Evolutionary conservation across 768 basidiomycete genomes (phyloP).

Genomic region (Cystofilobasidium ferigula): DNA sequence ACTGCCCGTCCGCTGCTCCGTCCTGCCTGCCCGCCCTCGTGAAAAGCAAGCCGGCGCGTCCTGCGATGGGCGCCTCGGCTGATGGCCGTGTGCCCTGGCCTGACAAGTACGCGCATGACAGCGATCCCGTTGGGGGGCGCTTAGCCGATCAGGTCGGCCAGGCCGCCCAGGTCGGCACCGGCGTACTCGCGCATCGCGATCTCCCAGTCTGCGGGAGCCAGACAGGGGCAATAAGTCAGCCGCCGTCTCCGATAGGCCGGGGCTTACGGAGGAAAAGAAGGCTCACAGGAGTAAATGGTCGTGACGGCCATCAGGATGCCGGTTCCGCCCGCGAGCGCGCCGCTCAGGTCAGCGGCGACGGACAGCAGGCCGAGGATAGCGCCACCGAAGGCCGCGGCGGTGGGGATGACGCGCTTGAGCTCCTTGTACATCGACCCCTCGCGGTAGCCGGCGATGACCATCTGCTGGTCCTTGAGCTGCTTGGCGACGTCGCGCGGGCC

Average conservation of each 20-base stretch:
- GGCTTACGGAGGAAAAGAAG: neutral
- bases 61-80: too few relatives aligned
- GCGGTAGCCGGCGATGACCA: slow-evolving; percentile 74
- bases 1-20: too few relatives aligned
- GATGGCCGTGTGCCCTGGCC: too few relatives aligned
- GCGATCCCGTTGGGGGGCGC: too few relatives aligned
- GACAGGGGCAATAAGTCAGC: neutral
- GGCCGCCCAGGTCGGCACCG: slow-evolving; percentile 26
- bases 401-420: slow-evolving; percentile 92
- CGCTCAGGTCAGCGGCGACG: slow-evolving; percentile 85
- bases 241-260: slow-evolving; percentile 13
- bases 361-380: slow-evolving; percentile 88
- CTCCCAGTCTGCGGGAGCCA: slow-evolving; percentile 62
- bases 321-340: slow-evolving; percentile 80
- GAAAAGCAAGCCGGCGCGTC: too few relatives aligned
- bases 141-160: slow-evolving; percentile 26
- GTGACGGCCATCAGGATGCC: slow-evolving; percentile 92
- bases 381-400: slow-evolving; percentile 92
- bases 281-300: slow-evolving; percentile 85
- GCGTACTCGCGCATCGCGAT: slow-evolving; percentile 62
- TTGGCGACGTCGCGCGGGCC: slow-evolving; percentile 94
- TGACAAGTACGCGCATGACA: too few relatives aligned
- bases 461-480: slow-evolving; percentile 95
- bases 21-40: too few relatives aligned
- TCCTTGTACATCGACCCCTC: slow-evolving; percentile 99